Evolutionary conservation across 2,329 filamentous ascomycete genomes (phyloP).

Genomic region (Aureobasidium subglaciale): DNA sequence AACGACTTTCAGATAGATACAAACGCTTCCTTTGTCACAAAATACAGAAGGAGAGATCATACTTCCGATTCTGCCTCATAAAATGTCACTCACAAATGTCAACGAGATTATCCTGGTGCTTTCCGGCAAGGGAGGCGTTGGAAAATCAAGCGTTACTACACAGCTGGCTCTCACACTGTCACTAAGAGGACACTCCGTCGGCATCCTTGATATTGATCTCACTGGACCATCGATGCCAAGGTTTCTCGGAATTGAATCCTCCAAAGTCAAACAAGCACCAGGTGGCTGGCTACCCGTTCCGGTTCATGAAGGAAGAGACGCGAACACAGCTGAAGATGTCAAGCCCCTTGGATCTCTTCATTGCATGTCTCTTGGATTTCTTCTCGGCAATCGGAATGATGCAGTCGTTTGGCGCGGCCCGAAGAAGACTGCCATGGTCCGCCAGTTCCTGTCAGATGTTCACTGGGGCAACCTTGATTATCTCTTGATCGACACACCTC

Average conservation of each 20-base stretch:
- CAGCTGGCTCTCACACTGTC: conserved; percentile 88
- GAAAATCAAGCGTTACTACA: conserved; percentile 95
- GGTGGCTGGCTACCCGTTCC: conserved; percentile 87
- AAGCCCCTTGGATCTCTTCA: conserved; percentile 51
- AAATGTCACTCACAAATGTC: conserved; percentile 62
- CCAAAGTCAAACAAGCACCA: conserved; percentile 84
- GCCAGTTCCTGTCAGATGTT: conserved; percentile 89
- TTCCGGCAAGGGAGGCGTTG: conserved; percentile 95
- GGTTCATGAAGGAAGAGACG: conserved; percentile 58
- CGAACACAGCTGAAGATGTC: conserved; percentile 17
- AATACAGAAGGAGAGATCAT: neutral
- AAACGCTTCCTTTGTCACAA: neutral
- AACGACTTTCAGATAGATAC: neutral
- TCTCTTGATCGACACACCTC: conserved; percentile 89
- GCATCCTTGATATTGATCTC: conserved; percentile 91
- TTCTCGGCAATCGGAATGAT: conserved; percentile 74
- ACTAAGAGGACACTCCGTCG: conserved; percentile 78
- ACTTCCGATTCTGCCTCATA: conserved; percentile 15
- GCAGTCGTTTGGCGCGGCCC: conserved; percentile 96
- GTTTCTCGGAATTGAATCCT: conserved; percentile 81
- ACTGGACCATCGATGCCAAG: conserved; percentile 95
- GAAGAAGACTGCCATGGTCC: conserved; percentile 98
- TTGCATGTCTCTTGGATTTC: conserved; percentile 90
- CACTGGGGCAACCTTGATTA: conserved; percentile 85
- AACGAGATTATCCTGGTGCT: conserved; percentile 77